Evolutionary conservation across 1,139 yeast species (phyloP), one percentile per base, ranked within the genome.

Genomic region (Zygosaccharomyces pseudobailii): DNA sequence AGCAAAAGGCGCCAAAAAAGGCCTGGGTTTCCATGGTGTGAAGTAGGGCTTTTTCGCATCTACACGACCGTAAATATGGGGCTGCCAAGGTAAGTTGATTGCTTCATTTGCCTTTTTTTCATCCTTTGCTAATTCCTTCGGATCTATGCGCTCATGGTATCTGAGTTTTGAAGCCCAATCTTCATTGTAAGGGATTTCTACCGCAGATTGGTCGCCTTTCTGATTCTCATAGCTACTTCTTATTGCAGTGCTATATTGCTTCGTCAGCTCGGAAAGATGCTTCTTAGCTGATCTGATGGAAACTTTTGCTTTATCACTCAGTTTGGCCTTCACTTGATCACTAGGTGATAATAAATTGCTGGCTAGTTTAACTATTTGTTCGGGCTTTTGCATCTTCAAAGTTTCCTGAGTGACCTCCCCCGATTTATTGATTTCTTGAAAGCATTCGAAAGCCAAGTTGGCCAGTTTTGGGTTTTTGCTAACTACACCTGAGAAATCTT

Each of bases 21-120:
- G 95, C 70, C 96, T 84, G 53, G 97, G 95, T 50, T 83, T 77
- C 97, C 97, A 92, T 46, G 98, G 98, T 6, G 97, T 88, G 72
- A 92, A 92, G 69, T 84, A 92, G 6, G 90, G 79, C 71, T 85
- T 88, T 32, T 74, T 62, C 13, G 90, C 83, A 47, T 87, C 84
- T 56, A 80, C 70, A 62, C 95, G 83, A 21, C 97, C 97, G 66
- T 76, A 88, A 13, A 67, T 53, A 56, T 84, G 75, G 49, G 75
- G 73, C 68, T 86, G 94, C 89, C 89, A 84, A 53, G 92, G 92
- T 47, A 86, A 71, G 31, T 68, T 59, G 48, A 81, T 78, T 52
- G 58, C 61, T 47, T 48, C 47, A 9, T 57, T 51, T 37, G 76
- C 85, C 49, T 58, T 56, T 8, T 75, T 61, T 56, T 79, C 82